Conservation (phyloP, 1,139 yeast genomes). For the Hemisphaericaspora lyxosophila region DNA sequence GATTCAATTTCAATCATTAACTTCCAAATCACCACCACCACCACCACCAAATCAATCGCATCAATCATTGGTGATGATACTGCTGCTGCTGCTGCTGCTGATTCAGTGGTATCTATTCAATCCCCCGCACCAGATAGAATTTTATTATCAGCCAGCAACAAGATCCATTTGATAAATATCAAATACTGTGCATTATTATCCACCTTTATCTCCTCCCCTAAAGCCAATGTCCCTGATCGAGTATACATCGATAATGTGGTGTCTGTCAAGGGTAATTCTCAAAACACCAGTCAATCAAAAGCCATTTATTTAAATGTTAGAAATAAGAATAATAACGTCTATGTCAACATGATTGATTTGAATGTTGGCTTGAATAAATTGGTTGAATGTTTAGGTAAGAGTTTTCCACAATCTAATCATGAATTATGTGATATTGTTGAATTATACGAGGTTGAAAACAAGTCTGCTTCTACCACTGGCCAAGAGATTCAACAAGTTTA, state of each 20-base stretch:
- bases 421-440: slow-evolving; percentile 30
- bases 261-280: slow-evolving; percentile 43
- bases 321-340: slow-evolving; percentile 42
- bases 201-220: slow-evolving; percentile 23
- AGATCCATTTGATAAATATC: slow-evolving; percentile 44
- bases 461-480: slow-evolving; percentile 19
- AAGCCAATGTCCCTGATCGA: slow-evolving; percentile 21
- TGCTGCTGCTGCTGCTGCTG: too few species aligned
- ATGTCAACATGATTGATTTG: slow-evolving; percentile 49
- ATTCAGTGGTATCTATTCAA: slow-evolving; percentile 22
- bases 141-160: slow-evolving; percentile 38
- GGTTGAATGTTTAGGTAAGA: slow-evolving; percentile 71
- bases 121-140: slow-evolving; percentile 49
- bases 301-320: slow-evolving; percentile 45
- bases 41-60: slow-evolving; percentile 23
- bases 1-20: slow-evolving; percentile 22
- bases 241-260: slow-evolving; percentile 36
- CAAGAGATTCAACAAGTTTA: slow-evolving; percentile 26
- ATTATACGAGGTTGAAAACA: slow-evolving; percentile 25
- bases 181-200: slow-evolving; percentile 46
- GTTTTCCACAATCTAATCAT: slow-evolving; percentile 28
- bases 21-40: slow-evolving; percentile 22
- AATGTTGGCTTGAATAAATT: slow-evolving; percentile 71
- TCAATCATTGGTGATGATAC: slow-evolving; percentile 18
- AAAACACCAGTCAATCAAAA: slow-evolving; percentile 39